phyloP scores from a whole-genome alignment of 1,284 basidiomycete genomes.

The Malassezia sympodialis region DNA sequence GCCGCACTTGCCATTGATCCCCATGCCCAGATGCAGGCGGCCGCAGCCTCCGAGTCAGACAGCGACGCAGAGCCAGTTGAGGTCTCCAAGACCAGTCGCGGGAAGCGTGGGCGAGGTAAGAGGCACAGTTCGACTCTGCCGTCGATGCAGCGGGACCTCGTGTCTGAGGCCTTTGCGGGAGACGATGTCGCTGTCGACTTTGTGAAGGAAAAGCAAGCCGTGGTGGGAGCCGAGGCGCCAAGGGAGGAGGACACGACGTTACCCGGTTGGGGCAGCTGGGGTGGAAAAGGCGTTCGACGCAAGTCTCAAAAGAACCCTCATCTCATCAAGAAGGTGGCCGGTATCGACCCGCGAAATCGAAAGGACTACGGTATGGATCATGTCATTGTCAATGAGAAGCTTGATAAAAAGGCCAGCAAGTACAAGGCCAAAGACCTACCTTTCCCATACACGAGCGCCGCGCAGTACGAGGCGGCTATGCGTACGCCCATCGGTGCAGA shows the following conservation, averaged over 20 bases:
- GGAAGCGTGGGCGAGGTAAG: conserved; percentile 5
- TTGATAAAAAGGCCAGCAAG: conserved; percentile 81
- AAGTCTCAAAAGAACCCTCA: conserved; percentile 18
- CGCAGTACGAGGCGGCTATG: conserved; percentile 77
- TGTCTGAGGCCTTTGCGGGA: conserved; percentile 86
- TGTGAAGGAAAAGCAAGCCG: conserved; percentile 65
- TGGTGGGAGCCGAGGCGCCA: conserved; percentile 74
- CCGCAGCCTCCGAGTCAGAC: conserved; percentile 4
- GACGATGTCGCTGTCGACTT: conserved; percentile 90
- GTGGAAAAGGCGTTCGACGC: conserved; percentile 60
- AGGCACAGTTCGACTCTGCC: background rate
- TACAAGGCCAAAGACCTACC: conserved; percentile 82
- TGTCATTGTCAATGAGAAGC: conserved; percentile 86
- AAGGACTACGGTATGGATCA: conserved; percentile 73
- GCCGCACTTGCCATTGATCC: conserved; percentile 21
- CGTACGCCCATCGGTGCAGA: conserved; percentile 71
- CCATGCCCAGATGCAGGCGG: conserved; percentile 7
- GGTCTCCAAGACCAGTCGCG: background rate
- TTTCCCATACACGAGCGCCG: conserved; percentile 72
- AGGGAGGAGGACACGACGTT: conserved; percentile 71
- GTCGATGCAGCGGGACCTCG: conserved; percentile 67
- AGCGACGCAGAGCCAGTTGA: conserved; percentile 6
- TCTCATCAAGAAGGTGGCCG: conserved; percentile 41
- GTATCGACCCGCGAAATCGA: conserved; percentile 65
- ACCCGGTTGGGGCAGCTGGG: conserved; percentile 95